phyloP scores from a whole-genome alignment of 1,284 basidiomycete genomes.

The Thecaphora frezii region DNA sequence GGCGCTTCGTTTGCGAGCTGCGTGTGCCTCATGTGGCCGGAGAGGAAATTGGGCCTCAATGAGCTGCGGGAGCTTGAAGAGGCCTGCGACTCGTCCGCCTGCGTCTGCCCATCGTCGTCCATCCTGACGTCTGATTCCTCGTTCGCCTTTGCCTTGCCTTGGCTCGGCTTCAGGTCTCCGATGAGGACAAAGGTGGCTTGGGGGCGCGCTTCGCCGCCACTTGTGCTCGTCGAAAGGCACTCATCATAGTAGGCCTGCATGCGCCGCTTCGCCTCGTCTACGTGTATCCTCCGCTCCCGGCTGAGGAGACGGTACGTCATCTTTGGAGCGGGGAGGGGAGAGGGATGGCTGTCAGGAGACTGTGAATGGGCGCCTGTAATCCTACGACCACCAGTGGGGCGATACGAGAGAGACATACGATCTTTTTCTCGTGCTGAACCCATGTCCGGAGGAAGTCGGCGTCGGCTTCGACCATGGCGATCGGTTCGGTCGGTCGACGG shows the following conservation, averaged over 20 bases:
- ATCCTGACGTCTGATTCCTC: background rate
- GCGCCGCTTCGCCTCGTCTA: slow-evolving; percentile 35
- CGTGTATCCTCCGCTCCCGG: slow-evolving; percentile 37
- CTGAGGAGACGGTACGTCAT: slow-evolving; percentile 48
- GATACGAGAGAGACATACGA: no score
- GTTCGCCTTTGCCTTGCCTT: background rate
- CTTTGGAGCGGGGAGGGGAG: slow-evolving; percentile 1
- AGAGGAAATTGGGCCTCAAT: background rate
- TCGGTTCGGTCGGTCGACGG: no score
- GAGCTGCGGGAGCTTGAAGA: background rate
- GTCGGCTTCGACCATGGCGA: slow-evolving; percentile 13
- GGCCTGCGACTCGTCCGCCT: background rate
- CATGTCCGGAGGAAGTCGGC: slow-evolving; percentile 33
- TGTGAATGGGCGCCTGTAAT: background rate
- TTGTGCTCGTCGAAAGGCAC: background rate
- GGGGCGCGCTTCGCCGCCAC: slow-evolving; percentile 7
- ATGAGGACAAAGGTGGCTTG: slow-evolving; percentile 32
- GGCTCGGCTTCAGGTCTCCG: slow-evolving; percentile 1
- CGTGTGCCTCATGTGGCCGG: background rate
- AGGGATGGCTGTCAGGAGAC: background rate
- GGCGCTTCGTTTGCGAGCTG: background rate
- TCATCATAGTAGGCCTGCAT: slow-evolving; percentile 24
- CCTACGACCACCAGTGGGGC: no score
- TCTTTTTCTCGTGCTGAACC: slow-evolving; percentile 40
- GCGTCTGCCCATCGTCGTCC: background rate